Percentiles rank a stretch among this genome's conserved stretches.
phyloP scores from a whole-genome alignment of 2,329 filamentous ascomycete genomes.

The Cladorrhinum sp. region DNA sequence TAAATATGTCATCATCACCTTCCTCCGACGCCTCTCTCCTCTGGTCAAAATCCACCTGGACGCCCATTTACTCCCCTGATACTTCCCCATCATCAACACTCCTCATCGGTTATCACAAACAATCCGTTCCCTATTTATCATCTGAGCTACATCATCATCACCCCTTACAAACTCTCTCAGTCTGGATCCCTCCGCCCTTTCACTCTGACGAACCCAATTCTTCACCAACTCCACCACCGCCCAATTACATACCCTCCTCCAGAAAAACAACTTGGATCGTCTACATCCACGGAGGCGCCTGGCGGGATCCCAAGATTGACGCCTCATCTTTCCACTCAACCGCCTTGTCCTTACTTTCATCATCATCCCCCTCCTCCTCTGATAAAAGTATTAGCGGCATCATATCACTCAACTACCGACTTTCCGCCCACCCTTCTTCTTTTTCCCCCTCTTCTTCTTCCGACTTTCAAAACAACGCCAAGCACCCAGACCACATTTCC shows the following conservation, averaged over 20 bases:
- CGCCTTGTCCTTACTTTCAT: constrained; percentile 39
- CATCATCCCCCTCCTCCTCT: constrained; percentile 24
- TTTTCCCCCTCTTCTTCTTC: too few species aligned
- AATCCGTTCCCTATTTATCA: constrained; percentile 20
- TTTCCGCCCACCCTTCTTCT: constrained; percentile 54
- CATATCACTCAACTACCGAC: constrained; percentile 63
- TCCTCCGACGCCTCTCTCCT: neutral
- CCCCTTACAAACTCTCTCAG: constrained; percentile 25
- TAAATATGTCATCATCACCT: neutral
- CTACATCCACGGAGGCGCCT: constrained; percentile 62
- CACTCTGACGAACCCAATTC: neutral
- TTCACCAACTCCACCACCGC: too few species aligned
- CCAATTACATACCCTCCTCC: neutral
- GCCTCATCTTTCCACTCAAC: constrained; percentile 45
- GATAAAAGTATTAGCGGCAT: constrained; percentile 52
- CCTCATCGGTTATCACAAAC: constrained; percentile 23
- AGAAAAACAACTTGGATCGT: constrained; percentile 25
- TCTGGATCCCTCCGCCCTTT: constrained; percentile 24
- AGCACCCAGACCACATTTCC: constrained; percentile 59
- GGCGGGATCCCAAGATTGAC: constrained; percentile 56
- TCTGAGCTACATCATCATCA: neutral
- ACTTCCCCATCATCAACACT: neutral
- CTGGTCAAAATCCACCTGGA: neutral
- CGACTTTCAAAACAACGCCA: constrained; percentile 45
- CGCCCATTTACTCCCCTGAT: neutral